Percentiles rank a stretch among this genome's conserved stretches.
These are phyloP conservation scores for Gloeophyllum trabeum DNA, from an alignment of 768 basidiomycete species.

Conservation along the genomic window DNA sequence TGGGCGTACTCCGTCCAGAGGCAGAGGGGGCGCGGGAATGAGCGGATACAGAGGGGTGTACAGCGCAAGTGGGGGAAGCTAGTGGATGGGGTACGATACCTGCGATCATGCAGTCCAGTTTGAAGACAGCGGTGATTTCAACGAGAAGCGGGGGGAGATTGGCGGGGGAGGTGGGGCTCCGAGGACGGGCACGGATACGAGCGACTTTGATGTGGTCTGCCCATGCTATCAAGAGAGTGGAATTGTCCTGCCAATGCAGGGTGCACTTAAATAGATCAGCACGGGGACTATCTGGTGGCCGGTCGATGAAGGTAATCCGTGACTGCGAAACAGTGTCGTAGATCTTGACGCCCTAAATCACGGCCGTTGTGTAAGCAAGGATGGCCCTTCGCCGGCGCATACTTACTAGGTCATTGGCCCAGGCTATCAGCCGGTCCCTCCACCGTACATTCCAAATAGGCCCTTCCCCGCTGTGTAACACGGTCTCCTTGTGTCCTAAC, in stretches of 20 bases:
- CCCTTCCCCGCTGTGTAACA: constrained; percentile 78
- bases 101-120: constrained; percentile 91
- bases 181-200: constrained; percentile 55
- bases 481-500: constrained; percentile 88
- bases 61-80: constrained; percentile 10
- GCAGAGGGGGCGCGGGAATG: background rate
- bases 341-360: constrained; percentile 76
- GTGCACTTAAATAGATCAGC: constrained; percentile 93
- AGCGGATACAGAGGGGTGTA: constrained; percentile 2
- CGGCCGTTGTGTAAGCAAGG: no score
- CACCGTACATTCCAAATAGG: constrained; percentile 91
- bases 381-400: background rate
- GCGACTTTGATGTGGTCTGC: constrained; percentile 90
- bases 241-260: constrained; percentile 87
- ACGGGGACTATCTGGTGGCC: constrained; percentile 72
- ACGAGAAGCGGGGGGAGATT: constrained; percentile 51
- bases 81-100: constrained; percentile 76
- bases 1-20: background rate
- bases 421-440: constrained; percentile 80
- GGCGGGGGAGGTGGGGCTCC: constrained; percentile 28
- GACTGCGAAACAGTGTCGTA: constrained; percentile 74
- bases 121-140: constrained; percentile 86
- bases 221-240: constrained; percentile 87
- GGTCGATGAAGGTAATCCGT: constrained; percentile 78
- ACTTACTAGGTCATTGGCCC: constrained; percentile 87